Evolutionary conservation across 192 early-diverging fungal genomes (phyloP), one percentile per base, ranked within the genome.

Genomic region (Helicostylum pulchrum): DNA sequence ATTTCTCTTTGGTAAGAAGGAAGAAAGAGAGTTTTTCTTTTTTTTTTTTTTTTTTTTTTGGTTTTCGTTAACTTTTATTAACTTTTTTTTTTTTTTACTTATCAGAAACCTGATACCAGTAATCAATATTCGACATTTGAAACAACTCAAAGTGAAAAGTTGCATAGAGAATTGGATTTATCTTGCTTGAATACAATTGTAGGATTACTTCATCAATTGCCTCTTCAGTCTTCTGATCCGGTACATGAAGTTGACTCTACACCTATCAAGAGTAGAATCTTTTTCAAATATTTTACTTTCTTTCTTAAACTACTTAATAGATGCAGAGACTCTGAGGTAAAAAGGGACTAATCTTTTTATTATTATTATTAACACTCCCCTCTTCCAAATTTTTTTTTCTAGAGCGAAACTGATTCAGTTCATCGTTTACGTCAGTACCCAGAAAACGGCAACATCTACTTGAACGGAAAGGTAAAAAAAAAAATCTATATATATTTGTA

Each of bases 141-240:
- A 15, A 47, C 74, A 30, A 67, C 67, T n/a, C 77, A 76, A 50
- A 81, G 81, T 55, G 80, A 78, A 52, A 91, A 88, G 61, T 69
- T 91, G 19, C 86, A 88, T 47, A 75, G 84, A 31, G 91, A 93
- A 64, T 68, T 93, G 26, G 91, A 95, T 76, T 68, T 88, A 57
- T 86, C 87, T 26, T 88, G 86, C 56, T 78, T 95, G 68, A 90
- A 90, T 56, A 89, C 91, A 0, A 81, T 92, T 42, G 86, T 88
- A 5, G 68, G 75, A 12, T 73, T 94, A 2, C 55, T 94, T 26
- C 78, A 83, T 51, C 84, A 85, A 59, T 70, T 94, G 19, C 90
- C 90, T 10, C 70, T 94, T 17, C 90, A 91, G 57, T 79, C 87
- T 5, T 77, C 80, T 48, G 86, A 88, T 36, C 68, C 74, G 12